These are phyloP conservation scores for Neofusicoccum sp. DNA, from an alignment of 2,329 filamentous ascomycete genomes.

Conservation along the genomic window DNA sequence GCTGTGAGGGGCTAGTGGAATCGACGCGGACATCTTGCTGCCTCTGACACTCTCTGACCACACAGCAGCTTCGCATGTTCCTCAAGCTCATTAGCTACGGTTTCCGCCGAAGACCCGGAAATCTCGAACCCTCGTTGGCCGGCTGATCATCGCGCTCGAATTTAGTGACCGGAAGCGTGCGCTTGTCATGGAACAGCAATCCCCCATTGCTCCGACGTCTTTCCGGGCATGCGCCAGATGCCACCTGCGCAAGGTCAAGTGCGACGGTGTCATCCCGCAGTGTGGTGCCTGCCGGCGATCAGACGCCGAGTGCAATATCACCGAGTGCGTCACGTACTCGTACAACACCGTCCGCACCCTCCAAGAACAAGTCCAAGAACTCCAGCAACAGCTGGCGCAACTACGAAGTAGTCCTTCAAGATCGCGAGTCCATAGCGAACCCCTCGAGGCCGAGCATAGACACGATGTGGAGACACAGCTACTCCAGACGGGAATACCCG, in stretches of 20 bases:
- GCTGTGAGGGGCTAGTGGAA: neutral
- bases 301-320: neutral
- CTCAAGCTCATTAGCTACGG: neutral
- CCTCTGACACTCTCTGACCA: neutral
- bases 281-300: neutral
- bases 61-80: neutral
- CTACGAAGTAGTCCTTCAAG: neutral
- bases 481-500: neutral
- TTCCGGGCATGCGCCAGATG: neutral
- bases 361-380: neutral
- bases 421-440: neutral
- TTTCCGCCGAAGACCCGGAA: neutral
- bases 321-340: neutral
- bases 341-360: neutral
- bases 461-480: slow-evolving; percentile 1
- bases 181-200: neutral
- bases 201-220: neutral
- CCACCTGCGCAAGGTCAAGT: neutral
- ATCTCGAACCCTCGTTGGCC: neutral
- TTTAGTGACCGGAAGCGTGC: neutral
- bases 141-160: neutral
- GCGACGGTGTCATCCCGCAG: neutral
- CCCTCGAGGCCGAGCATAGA: neutral
- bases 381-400: neutral
- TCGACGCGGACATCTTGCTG: neutral